Conservation (phyloP, 2,329 filamentous ascomycete species). For the Penicillium olsonii region DNA sequence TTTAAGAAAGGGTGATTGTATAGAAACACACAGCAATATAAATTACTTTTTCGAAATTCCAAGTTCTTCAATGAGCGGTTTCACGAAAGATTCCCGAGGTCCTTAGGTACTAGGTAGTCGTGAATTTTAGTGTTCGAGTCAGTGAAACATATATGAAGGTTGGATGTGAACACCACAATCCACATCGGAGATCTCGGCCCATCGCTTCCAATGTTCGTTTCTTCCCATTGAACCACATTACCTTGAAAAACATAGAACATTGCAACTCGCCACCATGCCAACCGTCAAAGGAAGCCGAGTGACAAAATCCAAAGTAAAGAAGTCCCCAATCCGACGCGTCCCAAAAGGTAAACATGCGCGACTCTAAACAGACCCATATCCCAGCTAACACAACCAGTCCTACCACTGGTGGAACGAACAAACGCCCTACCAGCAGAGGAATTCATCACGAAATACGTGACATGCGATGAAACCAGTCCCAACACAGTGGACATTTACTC, state of each 20-base stretch:
- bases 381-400: background rate
- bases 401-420: conserved; percentile 42
- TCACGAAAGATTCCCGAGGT: too few relatives aligned
- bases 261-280: too few relatives aligned
- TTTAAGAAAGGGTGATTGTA: background rate
- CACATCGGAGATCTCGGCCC: too few relatives aligned
- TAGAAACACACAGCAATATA: background rate
- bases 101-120: too few relatives aligned
- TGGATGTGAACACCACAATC: too few relatives aligned
- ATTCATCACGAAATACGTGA: conserved; percentile 41
- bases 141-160: too few relatives aligned
- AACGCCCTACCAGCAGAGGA: conserved; percentile 42
- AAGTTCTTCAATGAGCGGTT: too few relatives aligned
- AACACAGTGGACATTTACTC: conserved; percentile 34
- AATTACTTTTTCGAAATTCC: too few relatives aligned
- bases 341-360: conserved; percentile 13
- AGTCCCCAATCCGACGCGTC: conserved; percentile 21
- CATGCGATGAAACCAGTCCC: background rate
- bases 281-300: conserved; percentile 26
- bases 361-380: background rate
- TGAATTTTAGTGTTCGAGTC: too few relatives aligned
- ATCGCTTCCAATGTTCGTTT: too few relatives aligned
- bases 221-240: too few relatives aligned
- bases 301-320: conserved; percentile 21
- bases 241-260: too few relatives aligned